Evolutionary conservation across 2,329 filamentous ascomycete species (phyloP).

Genomic region (Aspergillus vadensis): DNA sequence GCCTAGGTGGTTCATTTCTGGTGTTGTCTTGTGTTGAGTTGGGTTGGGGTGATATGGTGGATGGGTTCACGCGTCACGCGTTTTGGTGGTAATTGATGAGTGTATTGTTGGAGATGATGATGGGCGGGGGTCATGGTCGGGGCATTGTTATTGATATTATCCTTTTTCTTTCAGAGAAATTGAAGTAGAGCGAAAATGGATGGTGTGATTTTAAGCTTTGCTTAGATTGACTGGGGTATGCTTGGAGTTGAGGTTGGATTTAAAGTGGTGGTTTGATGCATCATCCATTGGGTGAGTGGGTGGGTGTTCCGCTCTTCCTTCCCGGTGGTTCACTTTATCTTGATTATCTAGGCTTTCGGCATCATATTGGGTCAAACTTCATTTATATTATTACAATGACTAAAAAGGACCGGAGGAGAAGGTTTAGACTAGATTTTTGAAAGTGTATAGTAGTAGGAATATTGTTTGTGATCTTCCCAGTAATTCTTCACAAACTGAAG

Average conservation of each 20-base stretch:
- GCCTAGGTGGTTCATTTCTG: constrained; percentile 31
- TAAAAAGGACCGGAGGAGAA: no score
- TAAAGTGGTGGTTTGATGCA: not conserved
- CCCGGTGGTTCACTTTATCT: not conserved
- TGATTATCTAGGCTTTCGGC: not conserved
- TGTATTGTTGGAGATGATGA: not conserved
- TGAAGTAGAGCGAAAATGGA: no score
- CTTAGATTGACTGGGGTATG: not conserved
- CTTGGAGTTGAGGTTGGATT: not conserved
- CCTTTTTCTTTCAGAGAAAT: no score
- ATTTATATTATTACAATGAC: no score
- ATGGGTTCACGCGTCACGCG: not conserved
- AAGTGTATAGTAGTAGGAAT: no score
- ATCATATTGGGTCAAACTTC: no score
- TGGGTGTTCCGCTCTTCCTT: not conserved
- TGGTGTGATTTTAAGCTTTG: no score
- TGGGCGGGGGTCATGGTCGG: not conserved
- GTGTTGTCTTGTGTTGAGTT: no score
- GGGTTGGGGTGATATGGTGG: not conserved
- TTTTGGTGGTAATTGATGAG: not conserved
- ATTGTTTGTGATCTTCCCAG: no score
- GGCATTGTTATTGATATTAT: not conserved
- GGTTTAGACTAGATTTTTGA: no score
- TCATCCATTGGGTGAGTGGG: not conserved
- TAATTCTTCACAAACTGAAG: no score